Evolutionary conservation across 164 flowering plant species (phyloP), one percentile per base, ranked within the genome.

Genomic region (Tinospora cordifolia): DNA sequence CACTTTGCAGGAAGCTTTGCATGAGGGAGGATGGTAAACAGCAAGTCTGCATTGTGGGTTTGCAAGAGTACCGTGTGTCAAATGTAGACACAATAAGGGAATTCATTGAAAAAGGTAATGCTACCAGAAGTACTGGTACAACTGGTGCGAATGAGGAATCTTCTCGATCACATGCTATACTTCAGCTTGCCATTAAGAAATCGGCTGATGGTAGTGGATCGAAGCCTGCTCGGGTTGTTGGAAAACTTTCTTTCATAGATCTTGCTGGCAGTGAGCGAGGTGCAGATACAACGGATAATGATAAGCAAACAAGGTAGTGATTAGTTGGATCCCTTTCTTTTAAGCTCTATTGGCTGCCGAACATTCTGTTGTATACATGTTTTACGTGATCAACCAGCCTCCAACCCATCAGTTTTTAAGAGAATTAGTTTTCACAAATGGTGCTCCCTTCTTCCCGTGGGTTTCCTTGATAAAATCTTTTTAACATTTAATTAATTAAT

Each of bases 211-310:
- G 91, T 19, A 78, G 78, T 77, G 93, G 88, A 65, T 78, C 92
- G 51, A 93, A 91, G 79, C 92, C 96, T 72, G 78, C 92, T n/a
- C 78, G 90, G 17, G 81, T 85, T 65, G 84, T 90, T 63, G 98
- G 98, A 24, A 93, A 93, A 79, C 86, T 93, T 21, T 93, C 98
- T 66, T 93, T 93, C 75, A 93, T 93, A 70, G 97, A 93, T 79
- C 94, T 93, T 80, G 98, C 98, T 78, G 98, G 98, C 71, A 93
- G 98, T 77, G 98, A 93, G 71, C 97, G 98, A 66, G 98, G 98
- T 72, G 98, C 98, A 51, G 98, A 93, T 77, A 93, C 98, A 22
- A 91, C 98, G 5, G 98, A 93, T 67, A 93, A 93, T 83, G 98
- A 93, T 70, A 90, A 86, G 72, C 97, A 86, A 77, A 93, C 98